These are phyloP conservation scores for Plicaturopsis crispa DNA, from an alignment of 768 basidiomycete species.

Conservation along the genomic window DNA sequence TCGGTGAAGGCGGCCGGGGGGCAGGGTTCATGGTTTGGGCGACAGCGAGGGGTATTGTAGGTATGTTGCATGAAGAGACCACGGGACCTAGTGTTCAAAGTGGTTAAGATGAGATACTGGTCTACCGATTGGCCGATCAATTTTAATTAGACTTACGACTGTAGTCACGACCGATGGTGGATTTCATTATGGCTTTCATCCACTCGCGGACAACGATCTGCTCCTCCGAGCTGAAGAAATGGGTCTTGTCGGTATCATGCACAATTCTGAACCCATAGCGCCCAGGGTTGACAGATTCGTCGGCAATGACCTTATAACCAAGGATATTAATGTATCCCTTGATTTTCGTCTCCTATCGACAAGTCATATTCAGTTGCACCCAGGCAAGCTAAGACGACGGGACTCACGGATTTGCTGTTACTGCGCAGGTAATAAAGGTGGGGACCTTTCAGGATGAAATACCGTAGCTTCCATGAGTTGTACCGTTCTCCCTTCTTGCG, in stretches of 20 bases:
- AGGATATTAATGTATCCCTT: constrained; percentile 93
- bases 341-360: constrained; percentile 78
- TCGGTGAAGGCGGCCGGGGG: constrained; percentile 90
- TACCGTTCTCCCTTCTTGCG: constrained; percentile 92
- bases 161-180: constrained; percentile 92
- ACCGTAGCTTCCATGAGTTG: constrained; percentile 87
- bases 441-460: constrained; percentile 87
- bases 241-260: constrained; percentile 80
- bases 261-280: constrained; percentile 93
- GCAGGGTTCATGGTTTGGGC: constrained; percentile 97
- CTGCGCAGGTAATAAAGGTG: constrained; percentile 85
- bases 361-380: neutral
- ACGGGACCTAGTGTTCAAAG: no score
- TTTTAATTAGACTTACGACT: constrained; percentile 49
- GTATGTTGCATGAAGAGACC: constrained; percentile 93
- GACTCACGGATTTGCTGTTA: constrained; percentile 42
- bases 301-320: constrained; percentile 90
- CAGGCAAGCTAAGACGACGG: neutral
- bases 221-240: constrained; percentile 90
- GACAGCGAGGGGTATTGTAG: constrained; percentile 89
- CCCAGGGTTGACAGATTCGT: constrained; percentile 88
- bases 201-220: constrained; percentile 83
- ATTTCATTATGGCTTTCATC: constrained; percentile 99
- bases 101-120: no score
- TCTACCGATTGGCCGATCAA: no score